Evolutionary conservation across 2,329 filamentous ascomycete genomes (phyloP).

Genomic region (Dothideomycetidae sp.): DNA sequence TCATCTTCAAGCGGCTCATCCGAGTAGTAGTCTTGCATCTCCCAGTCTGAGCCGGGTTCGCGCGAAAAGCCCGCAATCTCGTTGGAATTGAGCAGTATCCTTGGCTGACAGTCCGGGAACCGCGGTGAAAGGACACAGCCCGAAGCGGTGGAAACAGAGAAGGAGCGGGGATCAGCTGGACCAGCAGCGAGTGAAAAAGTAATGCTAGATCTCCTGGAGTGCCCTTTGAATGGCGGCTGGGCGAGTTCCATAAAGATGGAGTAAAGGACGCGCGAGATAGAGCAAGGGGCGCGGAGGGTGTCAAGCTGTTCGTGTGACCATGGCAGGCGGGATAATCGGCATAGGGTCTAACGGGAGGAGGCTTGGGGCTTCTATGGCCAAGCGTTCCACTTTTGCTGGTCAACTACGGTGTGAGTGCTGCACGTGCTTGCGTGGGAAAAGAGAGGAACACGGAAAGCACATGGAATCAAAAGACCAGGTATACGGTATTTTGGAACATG

Average conservation of each 20-base stretch:
- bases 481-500: too few relatives aligned
- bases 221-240: conserved; percentile 7
- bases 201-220: conserved; percentile 8
- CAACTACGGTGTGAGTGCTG: too few relatives aligned
- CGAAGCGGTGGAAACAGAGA: conserved; percentile 10
- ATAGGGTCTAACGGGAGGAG: too few relatives aligned
- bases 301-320: not conserved
- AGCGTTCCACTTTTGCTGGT: too few relatives aligned
- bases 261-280: not conserved
- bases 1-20: conserved; percentile 63
- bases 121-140: conserved; percentile 9
- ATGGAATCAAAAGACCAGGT: too few relatives aligned
- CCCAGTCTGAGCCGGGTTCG: conserved; percentile 36
- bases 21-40: conserved; percentile 44
- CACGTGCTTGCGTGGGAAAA: too few relatives aligned
- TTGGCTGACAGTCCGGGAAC: conserved; percentile 22
- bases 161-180: not conserved
- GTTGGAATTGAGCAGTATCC: conserved; percentile 14
- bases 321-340: not conserved
- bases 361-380: too few relatives aligned
- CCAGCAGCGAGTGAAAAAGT: conserved; percentile 7
- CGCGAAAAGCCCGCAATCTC: conserved; percentile 9
- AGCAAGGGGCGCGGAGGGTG: not conserved
- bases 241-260: conserved; percentile 7
- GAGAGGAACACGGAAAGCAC: too few relatives aligned